phyloP scores from a whole-genome alignment of 371 early-diverging fungal species.

The Apophysomyces sp. region DNA sequence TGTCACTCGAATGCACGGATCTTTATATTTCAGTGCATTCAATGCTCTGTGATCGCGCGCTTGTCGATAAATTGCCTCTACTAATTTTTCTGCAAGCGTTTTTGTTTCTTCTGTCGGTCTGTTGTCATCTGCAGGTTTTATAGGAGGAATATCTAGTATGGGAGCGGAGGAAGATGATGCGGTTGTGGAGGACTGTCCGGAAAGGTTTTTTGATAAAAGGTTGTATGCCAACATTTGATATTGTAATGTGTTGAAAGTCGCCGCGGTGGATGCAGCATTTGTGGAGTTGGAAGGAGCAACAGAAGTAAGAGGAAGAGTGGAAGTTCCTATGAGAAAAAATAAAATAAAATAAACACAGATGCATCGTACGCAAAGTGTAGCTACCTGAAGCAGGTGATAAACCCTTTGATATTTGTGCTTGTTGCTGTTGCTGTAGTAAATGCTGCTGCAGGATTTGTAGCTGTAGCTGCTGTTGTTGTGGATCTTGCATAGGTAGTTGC shows the following conservation, averaged over 20 bases:
- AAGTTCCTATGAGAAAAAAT: neutral
- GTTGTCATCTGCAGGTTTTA: constrained; percentile 5
- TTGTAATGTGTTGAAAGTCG: constrained; percentile 16
- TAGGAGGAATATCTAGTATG: neutral
- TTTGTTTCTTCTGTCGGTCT: constrained; percentile 28
- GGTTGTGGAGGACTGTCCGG: constrained; percentile 3
- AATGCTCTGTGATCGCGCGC: constrained; percentile 26
- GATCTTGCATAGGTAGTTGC: neutral
- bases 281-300: neutral
- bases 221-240: constrained; percentile 34
- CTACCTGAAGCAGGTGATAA: constrained; percentile 2
- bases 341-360: neutral
- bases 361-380: neutral
- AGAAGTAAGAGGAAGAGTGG: constrained; percentile 5
- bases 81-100: constrained; percentile 36
- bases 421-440: constrained; percentile 11
- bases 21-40: constrained; percentile 11
- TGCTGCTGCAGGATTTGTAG: constrained; percentile 12
- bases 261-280: neutral
- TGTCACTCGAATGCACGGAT: constrained; percentile 6
- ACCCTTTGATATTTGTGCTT: neutral
- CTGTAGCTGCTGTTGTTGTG: constrained; percentile 11
- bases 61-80: constrained; percentile 41
- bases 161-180: neutral
- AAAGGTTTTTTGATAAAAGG: constrained; percentile 16